Evolutionary conservation across 495 filamentous ascomycete genomes (phyloP), one percentile per base, ranked within the genome.

Genomic region (Annulohypoxylon nitens): DNA sequence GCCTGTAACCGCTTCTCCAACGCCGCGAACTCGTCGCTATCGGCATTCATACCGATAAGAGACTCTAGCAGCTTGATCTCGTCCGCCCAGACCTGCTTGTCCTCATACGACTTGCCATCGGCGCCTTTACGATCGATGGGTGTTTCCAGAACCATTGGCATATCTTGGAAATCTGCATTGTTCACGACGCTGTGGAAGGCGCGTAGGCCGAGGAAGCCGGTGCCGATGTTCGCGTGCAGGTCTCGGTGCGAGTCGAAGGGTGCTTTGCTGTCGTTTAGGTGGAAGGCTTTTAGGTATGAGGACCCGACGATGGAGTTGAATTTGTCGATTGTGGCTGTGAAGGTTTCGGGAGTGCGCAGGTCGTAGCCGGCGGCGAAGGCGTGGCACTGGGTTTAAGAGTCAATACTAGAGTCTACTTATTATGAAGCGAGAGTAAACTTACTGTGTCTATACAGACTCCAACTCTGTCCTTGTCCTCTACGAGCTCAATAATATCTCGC

Each of bases 131-230:
- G 85, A 51, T 97, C 92, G 74, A 97, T 95, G 14, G 96, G 96
- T 43, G 96, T 98, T 82, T 99, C 96, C 16, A 99, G 85, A 5
- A 99, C 88, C 90, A 99, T 93, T 3, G 96, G 96, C 58, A 98
- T 73, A 10, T 88, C 89, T 75, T 93, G 86, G 45, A 98, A 92
- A 0, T 88, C 83, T 37, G 81, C 83, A 79, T 93, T 90, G 79
- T 99, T 98, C 85, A 98, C 90, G 37, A 99, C 84, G 75, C 93
- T 93, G 78, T 95, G 92, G 76, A 99, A 99, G 2, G 94, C 92
- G 34, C 93, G 88, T 8, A 99, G 84, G 1, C 96, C 96, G 0
- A 99, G 82, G 79, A 95, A 99, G 0, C 96, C 96, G 0, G 92
- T 93, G 3, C 96, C 96, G 68, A 99, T 98, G 76, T 97, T 98